A percentile compares a stretch with the other conserved stretches of the same genome.
These are phyloP conservation scores for Neurospora pannonica DNA, from an alignment of 495 filamentous ascomycete genomes.

Conservation along the genomic window DNA sequence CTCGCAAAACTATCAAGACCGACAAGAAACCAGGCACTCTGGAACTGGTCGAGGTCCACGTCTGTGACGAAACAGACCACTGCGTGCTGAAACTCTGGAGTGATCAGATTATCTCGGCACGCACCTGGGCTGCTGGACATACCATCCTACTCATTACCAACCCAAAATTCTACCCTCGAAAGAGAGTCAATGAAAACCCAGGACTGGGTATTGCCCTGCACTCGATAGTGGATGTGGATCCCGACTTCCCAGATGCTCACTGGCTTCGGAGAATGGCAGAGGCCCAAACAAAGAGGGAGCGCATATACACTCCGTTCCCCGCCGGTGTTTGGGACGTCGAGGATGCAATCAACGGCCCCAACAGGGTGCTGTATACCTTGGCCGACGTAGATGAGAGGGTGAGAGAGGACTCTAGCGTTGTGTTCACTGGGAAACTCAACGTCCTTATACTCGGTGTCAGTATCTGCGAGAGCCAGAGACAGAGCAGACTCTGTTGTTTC, in stretches of 20 bases:
- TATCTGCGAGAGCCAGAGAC: slow-evolving; percentile 34
- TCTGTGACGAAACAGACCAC: slow-evolving; percentile 53
- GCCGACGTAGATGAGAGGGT: slow-evolving; percentile 54
- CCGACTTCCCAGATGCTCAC: slow-evolving; percentile 43
- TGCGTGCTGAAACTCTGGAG: slow-evolving; percentile 47
- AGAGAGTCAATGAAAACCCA: slow-evolving; percentile 15
- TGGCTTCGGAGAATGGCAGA: slow-evolving; percentile 47
- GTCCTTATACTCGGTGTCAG: slow-evolving; percentile 46
- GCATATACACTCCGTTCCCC: slow-evolving; percentile 44
- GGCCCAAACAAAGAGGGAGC: slow-evolving; percentile 42
- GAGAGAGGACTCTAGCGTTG: slow-evolving; percentile 20
- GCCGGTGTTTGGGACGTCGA: slow-evolving; percentile 43
- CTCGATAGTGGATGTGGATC: slow-evolving; percentile 50
- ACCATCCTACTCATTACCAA: slow-evolving; percentile 50
- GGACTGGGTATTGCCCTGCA: slow-evolving; percentile 35
- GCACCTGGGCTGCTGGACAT: slow-evolving; percentile 40
- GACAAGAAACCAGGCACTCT: slow-evolving; percentile 31
- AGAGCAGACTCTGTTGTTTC: slow-evolving; percentile 41
- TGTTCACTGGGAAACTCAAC: slow-evolving; percentile 51
- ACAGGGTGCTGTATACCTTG: slow-evolving; percentile 45
- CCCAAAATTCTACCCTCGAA: slow-evolving; percentile 28
- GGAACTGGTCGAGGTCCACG: slow-evolving; percentile 40
- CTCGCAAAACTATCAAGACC: slow-evolving; percentile 39
- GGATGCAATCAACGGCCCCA: slow-evolving; percentile 29
- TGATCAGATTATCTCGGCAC: slow-evolving; percentile 36